Evolutionary conservation across 1,284 basidiomycete species (phyloP).

Genomic region (Ceratobasidium sp.): DNA sequence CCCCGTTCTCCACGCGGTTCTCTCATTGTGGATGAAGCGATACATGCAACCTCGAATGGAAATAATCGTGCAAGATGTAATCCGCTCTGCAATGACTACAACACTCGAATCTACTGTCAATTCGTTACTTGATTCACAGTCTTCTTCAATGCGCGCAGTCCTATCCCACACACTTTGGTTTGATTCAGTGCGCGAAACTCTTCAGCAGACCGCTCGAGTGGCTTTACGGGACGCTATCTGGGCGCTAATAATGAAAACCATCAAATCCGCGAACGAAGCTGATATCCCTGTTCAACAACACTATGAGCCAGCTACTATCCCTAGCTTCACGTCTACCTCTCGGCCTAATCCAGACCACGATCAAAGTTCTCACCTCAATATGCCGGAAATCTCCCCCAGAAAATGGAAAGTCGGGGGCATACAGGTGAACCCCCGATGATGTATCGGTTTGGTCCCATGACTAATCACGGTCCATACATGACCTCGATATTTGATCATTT

Average conservation of each 20-base stretch:
- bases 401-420: constrained; percentile 43
- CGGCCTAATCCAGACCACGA: not conserved
- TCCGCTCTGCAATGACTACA: constrained; percentile 36
- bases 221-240: constrained; percentile 38
- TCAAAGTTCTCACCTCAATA: not conserved
- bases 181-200: constrained; percentile 32
- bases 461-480: too few species aligned
- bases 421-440: too few species aligned
- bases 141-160: constrained; percentile 27
- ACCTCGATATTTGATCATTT: too few species aligned
- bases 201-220: constrained; percentile 31
- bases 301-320: not conserved
- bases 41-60: constrained; percentile 44
- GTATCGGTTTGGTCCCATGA: too few species aligned
- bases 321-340: constrained; percentile 8
- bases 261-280: constrained; percentile 37
- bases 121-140: constrained; percentile 26
- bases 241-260: constrained; percentile 32
- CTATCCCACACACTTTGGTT: constrained; percentile 42
- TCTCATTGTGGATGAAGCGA: constrained; percentile 30
- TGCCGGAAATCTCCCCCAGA: constrained; percentile 7
- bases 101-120: constrained; percentile 36
- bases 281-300: constrained; percentile 35
- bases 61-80: constrained; percentile 26
- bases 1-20: constrained; percentile 6